These are phyloP conservation scores for Diversispora eburnea DNA, from an alignment of 192 early-diverging fungal species.

Conservation along the genomic window DNA sequence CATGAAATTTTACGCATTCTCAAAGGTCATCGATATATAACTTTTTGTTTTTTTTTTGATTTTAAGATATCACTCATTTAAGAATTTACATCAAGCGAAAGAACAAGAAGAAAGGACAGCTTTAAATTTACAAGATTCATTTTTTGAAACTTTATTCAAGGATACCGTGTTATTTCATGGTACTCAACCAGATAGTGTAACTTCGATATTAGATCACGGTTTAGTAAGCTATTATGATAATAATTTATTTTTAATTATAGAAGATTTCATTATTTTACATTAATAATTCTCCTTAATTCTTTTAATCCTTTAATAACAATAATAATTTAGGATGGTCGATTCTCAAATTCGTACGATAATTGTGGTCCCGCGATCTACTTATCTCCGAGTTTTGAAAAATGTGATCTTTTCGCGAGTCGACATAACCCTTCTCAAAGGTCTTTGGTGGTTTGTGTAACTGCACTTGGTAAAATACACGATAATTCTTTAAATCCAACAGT, in stretches of 20 bases:
- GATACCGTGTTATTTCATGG: conserved; percentile 26
- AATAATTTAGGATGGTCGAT: conserved; percentile 12
- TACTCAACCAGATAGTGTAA: conserved; percentile 16
- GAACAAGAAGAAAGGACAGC: background rate
- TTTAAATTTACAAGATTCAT: background rate
- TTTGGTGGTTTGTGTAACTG: conserved; percentile 16
- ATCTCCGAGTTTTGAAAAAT: conserved; percentile 22
- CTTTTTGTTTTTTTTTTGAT: background rate
- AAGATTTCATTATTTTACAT: background rate
- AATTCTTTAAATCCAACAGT: background rate
- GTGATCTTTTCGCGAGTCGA: conserved; percentile 5
- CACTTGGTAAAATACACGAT: conserved; percentile 17
- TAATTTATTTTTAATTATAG: background rate
- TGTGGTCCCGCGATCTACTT: conserved; percentile 21
- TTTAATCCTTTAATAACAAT: background rate
- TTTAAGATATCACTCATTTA: conserved; percentile 20
- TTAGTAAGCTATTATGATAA: conserved; percentile 7
- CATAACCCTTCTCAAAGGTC: background rate
- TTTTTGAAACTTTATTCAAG: conserved; percentile 1
- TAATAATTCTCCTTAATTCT: background rate
- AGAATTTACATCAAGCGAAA: background rate
- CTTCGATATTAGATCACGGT: conserved; percentile 16
- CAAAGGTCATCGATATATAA: too few relatives aligned
- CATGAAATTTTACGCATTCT: background rate
- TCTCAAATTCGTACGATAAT: conserved; percentile 5